Conservation (phyloP, 2,329 filamentous ascomycete genomes). For the Cordyceps fumosorosea region DNA sequence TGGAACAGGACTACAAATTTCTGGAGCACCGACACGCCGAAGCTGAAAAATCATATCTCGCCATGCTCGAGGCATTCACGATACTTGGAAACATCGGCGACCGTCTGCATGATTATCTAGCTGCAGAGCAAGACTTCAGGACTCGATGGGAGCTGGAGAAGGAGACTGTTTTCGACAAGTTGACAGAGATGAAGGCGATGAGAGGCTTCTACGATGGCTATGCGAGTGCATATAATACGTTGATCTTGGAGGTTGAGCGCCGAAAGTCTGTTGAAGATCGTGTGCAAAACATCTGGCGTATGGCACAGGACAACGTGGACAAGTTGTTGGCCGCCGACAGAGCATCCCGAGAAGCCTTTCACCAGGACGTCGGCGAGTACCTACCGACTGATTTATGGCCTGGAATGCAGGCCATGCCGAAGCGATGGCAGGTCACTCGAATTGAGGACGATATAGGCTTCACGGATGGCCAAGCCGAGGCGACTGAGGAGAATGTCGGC, state of each 20-base stretch:
- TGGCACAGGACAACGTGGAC: conserved; percentile 70
- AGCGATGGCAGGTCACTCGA: conserved; percentile 42
- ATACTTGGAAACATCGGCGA: conserved; percentile 62
- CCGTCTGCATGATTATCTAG: conserved; percentile 58
- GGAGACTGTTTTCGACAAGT: conserved; percentile 58
- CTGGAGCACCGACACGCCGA: conserved; percentile 58
- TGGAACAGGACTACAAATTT: conserved; percentile 63
- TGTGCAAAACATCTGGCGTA: conserved; percentile 66
- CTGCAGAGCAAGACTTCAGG: conserved; percentile 57
- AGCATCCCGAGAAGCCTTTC: conserved; percentile 68
- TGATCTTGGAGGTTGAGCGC: conserved; percentile 78
- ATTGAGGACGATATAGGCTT: conserved; percentile 22
- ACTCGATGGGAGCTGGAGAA: conserved; percentile 69
- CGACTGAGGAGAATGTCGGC: not conserved
- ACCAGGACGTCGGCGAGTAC: conserved; percentile 76
- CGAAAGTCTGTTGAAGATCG: conserved; percentile 66
- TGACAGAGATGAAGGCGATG: conserved; percentile 71
- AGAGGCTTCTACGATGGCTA: conserved; percentile 84
- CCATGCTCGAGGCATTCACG: conserved; percentile 56
- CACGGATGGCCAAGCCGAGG: not conserved
- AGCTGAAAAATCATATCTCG: conserved; percentile 41
- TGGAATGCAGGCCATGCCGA: conserved; percentile 57
- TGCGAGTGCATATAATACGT: conserved; percentile 71
- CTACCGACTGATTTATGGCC: conserved; percentile 85
- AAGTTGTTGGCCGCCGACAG: conserved; percentile 68